Evolutionary conservation across 2,329 filamentous ascomycete species (phyloP).

Genomic region (Chrysosporium keratinophilum): DNA sequence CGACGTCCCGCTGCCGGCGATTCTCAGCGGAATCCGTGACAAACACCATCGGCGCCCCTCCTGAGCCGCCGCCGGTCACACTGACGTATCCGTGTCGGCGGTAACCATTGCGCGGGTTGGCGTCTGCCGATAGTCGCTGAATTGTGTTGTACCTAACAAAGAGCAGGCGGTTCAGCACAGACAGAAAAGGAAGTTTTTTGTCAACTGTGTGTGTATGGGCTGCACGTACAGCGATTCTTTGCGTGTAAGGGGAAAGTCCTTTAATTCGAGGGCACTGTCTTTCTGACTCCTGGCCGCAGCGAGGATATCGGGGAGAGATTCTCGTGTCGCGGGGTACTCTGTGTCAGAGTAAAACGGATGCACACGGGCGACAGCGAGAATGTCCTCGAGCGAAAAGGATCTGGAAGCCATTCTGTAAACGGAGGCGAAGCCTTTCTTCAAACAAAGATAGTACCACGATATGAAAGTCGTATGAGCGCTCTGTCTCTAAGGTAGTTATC

Average conservation of each 20-base stretch:
- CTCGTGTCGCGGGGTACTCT: conserved; percentile 26
- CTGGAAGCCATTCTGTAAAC: background rate
- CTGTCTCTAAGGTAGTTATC: no score
- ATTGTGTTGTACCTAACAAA: conserved; percentile 28
- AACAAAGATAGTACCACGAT: background rate
- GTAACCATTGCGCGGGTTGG: conserved; percentile 28
- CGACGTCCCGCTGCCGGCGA: conserved; percentile 30
- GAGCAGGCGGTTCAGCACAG: background rate
- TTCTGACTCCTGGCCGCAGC: background rate
- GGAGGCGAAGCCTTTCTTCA: background rate
- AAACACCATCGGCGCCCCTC: conserved; percentile 31
- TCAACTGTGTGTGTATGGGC: background rate
- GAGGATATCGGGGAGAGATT: conserved; percentile 8
- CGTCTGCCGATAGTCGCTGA: conserved; percentile 30
- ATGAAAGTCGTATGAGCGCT: background rate
- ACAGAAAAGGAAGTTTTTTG: background rate
- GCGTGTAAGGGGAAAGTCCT: conserved; percentile 2
- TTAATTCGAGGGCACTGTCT: background rate
- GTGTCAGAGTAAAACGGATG: conserved; percentile 31
- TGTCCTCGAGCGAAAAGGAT: conserved; percentile 22
- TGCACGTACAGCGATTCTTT: conserved; percentile 12
- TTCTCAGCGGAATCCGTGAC: conserved; percentile 35
- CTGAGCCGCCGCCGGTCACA: conserved; percentile 34
- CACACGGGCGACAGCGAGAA: conserved; percentile 27
- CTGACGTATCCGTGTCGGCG: conserved; percentile 33